Conservation (phyloP, 176 grass and related monocot genomes). For the Stipa capillata region DNA sequence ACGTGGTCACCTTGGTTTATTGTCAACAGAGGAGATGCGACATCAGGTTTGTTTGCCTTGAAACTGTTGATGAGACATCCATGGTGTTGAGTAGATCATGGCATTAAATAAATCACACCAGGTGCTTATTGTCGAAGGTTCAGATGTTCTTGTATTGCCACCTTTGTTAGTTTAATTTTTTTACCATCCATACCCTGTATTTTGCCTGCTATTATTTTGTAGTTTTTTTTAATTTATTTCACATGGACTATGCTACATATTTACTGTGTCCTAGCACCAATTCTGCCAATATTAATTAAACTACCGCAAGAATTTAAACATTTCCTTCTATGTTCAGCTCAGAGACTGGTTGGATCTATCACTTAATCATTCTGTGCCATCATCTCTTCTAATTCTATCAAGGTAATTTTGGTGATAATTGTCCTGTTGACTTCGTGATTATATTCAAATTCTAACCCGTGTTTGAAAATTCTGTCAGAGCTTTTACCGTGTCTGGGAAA, state of each 20-base stretch:
- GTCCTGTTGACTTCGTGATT: not conserved
- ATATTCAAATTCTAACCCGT: constrained; percentile 19
- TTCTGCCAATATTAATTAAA: not conserved
- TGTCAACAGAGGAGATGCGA: constrained; percentile 85
- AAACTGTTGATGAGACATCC: not conserved
- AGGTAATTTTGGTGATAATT: constrained; percentile 42
- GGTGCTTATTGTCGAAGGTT: not conserved
- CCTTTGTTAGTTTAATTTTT: constrained; percentile 8
- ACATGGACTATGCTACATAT: not conserved
- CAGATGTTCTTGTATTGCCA: not conserved
- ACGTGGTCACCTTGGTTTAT: constrained; percentile 77
- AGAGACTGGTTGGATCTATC: constrained; percentile 76
- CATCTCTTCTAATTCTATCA: constrained; percentile 77
- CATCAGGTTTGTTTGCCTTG: constrained; percentile 53
- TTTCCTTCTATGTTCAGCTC: constrained; percentile 40
- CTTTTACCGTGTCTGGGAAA: constrained; percentile 85
- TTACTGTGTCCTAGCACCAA: not conserved
- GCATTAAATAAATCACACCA: not conserved
- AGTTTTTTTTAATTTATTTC: not conserved
- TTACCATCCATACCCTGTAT: not conserved
- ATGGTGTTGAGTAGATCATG: not conserved
- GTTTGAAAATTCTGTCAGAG: constrained; percentile 41
- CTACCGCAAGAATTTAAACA: not conserved
- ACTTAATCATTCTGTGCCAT: constrained; percentile 65
- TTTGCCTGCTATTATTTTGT: not conserved